phyloP scores from a whole-genome alignment of 2,329 filamentous ascomycete species.

The Cladosporium cucumerinum region DNA sequence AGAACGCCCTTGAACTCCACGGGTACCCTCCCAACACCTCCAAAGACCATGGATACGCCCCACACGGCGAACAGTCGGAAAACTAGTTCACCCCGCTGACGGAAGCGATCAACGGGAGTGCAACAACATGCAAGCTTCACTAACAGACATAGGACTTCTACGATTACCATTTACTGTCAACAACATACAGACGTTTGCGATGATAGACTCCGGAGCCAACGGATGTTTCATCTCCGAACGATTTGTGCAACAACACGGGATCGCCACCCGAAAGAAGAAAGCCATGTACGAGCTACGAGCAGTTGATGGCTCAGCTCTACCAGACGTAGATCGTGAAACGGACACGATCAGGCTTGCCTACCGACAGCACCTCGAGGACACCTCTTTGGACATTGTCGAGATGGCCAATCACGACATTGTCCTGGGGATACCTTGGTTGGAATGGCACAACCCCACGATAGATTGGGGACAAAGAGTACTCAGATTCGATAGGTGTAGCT shows the following conservation, averaged over 20 bases:
- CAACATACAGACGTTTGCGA: background rate
- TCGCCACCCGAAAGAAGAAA: constrained; percentile 19
- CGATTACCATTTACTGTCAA: constrained; percentile 14
- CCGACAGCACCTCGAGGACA: constrained; percentile 18
- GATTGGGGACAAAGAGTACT: constrained; percentile 19
- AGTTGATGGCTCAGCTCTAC: constrained; percentile 18
- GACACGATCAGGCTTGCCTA: constrained; percentile 16
- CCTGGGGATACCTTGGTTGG: constrained; percentile 20
- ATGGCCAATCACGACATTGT: constrained; percentile 20
- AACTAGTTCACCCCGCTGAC: constrained; percentile 12
- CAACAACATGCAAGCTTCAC: constrained; percentile 7
- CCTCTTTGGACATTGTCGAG: constrained; percentile 18
- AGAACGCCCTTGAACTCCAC: background rate
- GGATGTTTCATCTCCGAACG: constrained; percentile 17
- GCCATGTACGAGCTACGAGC: constrained; percentile 17
- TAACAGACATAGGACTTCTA: constrained; percentile 1
- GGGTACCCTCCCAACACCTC: background rate
- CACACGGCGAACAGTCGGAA: background rate
- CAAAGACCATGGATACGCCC: too few relatives aligned
- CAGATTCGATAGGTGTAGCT: constrained; percentile 18
- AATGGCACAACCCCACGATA: constrained; percentile 17
- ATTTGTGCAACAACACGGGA: constrained; percentile 13
- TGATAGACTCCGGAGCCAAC: constrained; percentile 20
- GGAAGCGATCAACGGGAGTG: constrained; percentile 12
- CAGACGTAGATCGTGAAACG: constrained; percentile 18